phyloP scores from a whole-genome alignment of 2,329 filamentous ascomycete species.

The Parasarocladium wereldwijsianum region DNA sequence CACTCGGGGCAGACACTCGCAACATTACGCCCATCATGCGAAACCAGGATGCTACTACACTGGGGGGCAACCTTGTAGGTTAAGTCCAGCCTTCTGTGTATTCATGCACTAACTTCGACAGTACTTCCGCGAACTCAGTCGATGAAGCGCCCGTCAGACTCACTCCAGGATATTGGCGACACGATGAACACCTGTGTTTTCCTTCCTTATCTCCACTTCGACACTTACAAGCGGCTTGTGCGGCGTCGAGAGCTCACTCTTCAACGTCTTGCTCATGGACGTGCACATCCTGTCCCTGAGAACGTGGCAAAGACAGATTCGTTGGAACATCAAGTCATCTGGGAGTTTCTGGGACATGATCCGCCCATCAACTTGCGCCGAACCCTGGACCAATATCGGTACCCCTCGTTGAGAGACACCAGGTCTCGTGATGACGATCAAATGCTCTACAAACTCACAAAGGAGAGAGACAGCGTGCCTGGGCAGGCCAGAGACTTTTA shows the following conservation, averaged over 20 bases:
- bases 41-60: slow-evolving; percentile 33
- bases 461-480: slow-evolving; percentile 20
- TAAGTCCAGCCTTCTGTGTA: background rate
- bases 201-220: slow-evolving; percentile 48
- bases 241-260: slow-evolving; percentile 39
- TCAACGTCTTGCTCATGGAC: slow-evolving; percentile 34
- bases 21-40: slow-evolving; percentile 33
- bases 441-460: slow-evolving; percentile 52
- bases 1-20: slow-evolving; percentile 30
- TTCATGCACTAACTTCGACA: slow-evolving; percentile 4
- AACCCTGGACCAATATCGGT: slow-evolving; percentile 49
- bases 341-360: slow-evolving; percentile 46
- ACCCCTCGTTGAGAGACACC: slow-evolving; percentile 45
- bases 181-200: slow-evolving; percentile 32
- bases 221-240: slow-evolving; percentile 44
- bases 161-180: slow-evolving; percentile 13
- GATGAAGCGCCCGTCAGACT: slow-evolving; percentile 13
- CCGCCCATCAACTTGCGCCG: slow-evolving; percentile 46
- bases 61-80: slow-evolving; percentile 19
- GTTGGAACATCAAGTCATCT: slow-evolving; percentile 44
- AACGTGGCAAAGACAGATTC: slow-evolving; percentile 38
- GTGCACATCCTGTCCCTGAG: slow-evolving; percentile 39
- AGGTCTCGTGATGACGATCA: slow-evolving; percentile 48
- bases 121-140: slow-evolving; percentile 21
- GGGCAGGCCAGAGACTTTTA: slow-evolving; percentile 11